Percentiles rank a stretch among this genome's conserved stretches.
Evolutionary conservation across 2,329 filamentous ascomycete species (phyloP).

Genomic region (Cladosporium phlei): DNA sequence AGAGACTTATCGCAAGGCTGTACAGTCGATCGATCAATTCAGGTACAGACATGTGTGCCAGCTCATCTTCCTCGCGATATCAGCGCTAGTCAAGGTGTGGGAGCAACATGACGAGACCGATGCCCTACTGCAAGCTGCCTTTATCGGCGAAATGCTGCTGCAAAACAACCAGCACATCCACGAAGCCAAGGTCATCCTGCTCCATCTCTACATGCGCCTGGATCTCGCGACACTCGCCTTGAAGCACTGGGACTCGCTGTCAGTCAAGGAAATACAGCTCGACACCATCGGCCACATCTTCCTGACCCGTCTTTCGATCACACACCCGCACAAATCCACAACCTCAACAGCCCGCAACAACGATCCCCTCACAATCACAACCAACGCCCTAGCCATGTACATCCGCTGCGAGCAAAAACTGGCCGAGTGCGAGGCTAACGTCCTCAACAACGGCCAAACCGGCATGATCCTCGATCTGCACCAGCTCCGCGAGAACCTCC

Average conservation of each 20-base stretch:
- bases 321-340: constrained; percentile 26
- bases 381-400: constrained; percentile 28
- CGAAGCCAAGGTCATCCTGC: constrained; percentile 31
- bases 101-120: constrained; percentile 16
- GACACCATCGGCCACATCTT: constrained; percentile 34
- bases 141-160: constrained; percentile 27
- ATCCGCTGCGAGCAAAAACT: constrained; percentile 30
- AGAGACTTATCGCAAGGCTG: constrained; percentile 9
- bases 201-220: constrained; percentile 33
- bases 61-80: constrained; percentile 28
- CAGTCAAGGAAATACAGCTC: constrained; percentile 34
- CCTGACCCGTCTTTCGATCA: constrained; percentile 29
- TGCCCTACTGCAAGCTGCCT: constrained; percentile 29
- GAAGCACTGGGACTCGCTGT: constrained; percentile 28
- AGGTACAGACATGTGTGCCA: constrained; percentile 12
- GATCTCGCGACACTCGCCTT: constrained; percentile 30
- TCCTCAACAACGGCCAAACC: constrained; percentile 29
- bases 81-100: constrained; percentile 27
- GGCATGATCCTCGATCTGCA: constrained; percentile 35
- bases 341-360: constrained; percentile 18
- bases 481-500: constrained; percentile 27
- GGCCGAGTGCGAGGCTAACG: constrained; percentile 26
- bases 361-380: constrained; percentile 28
- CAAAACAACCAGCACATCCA: constrained; percentile 25
- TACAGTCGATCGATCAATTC: constrained; percentile 8